Evolutionary conservation across 257 asterid genomes (phyloP).

Genomic region (Plantago major): DNA sequence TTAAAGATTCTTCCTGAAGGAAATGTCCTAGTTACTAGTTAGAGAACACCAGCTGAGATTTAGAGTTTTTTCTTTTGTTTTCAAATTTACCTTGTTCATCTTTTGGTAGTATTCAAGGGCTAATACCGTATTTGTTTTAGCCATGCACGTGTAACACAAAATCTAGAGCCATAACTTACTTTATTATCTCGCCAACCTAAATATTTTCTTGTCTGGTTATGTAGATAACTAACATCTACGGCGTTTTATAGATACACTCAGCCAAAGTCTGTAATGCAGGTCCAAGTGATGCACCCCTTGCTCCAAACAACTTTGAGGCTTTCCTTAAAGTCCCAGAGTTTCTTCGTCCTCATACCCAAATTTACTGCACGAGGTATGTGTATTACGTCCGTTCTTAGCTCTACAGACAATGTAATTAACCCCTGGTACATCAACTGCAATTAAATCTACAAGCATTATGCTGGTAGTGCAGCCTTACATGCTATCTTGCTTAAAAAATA

Average conservation of each 20-base stretch:
- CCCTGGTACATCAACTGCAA: neutral
- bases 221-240: neutral
- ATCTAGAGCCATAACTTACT: slow-evolving; percentile 10
- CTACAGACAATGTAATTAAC: neutral
- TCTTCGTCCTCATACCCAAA: slow-evolving; percentile 91
- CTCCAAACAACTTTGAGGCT: slow-evolving; percentile 88
- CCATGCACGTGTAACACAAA: neutral
- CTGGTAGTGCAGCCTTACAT: neutral
- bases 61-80: too few species aligned
- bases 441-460: neutral
- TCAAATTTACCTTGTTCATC: too few species aligned
- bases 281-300: slow-evolving; percentile 93
- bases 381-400: slow-evolving; percentile 14
- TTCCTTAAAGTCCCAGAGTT: slow-evolving; percentile 92
- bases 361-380: slow-evolving; percentile 88
- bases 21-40: neutral
- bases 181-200: neutral
- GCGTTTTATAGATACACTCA: neutral
- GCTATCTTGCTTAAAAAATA: neutral
- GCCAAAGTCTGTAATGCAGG: slow-evolving; percentile 46
- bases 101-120: too few species aligned
- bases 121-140: neutral
- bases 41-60: too few species aligned
- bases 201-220: neutral
- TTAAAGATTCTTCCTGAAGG: neutral